Conservation (phyloP, 495 filamentous ascomycete species). For the Penicillium lagena region DNA sequence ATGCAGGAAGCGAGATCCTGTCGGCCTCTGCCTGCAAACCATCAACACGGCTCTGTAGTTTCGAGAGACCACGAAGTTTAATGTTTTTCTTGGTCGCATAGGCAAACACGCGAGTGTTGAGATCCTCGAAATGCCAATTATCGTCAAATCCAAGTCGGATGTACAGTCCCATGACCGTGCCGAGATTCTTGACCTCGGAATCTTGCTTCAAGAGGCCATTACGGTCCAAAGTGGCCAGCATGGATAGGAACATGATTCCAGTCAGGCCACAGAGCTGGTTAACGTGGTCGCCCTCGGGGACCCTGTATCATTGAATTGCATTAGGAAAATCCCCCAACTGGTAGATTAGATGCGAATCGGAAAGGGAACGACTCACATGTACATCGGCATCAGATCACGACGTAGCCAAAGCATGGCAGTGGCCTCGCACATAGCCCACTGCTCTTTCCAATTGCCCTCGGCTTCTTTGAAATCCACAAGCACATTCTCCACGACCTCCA, state of each 20-base stretch:
- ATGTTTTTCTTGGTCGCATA: slow-evolving; percentile 16
- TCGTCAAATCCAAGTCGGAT: background rate
- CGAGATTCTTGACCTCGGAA: slow-evolving; percentile 27
- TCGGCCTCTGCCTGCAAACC: slow-evolving; percentile 4
- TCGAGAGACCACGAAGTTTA: slow-evolving; percentile 5
- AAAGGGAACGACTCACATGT: slow-evolving; percentile 3
- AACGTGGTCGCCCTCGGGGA: slow-evolving; percentile 17
- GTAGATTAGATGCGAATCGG: background rate
- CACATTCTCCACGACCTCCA: slow-evolving; percentile 35
- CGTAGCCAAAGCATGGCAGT: slow-evolving; percentile 12
- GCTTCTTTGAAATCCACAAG: slow-evolving; percentile 30
- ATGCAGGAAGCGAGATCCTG: slow-evolving; percentile 6
- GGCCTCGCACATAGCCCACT: slow-evolving; percentile 29
- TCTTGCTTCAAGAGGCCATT: slow-evolving; percentile 17
- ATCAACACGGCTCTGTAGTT: slow-evolving; percentile 2
- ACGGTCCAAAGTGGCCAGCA: slow-evolving; percentile 21
- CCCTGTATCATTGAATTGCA: slow-evolving; percentile 2
- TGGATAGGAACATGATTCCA: slow-evolving; percentile 22
- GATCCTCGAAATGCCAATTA: background rate
- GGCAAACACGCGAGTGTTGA: slow-evolving; percentile 3
- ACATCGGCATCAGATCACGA: slow-evolving; percentile 4
- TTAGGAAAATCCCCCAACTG: background rate
- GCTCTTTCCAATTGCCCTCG: slow-evolving; percentile 20
- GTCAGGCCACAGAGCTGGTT: slow-evolving; percentile 8
- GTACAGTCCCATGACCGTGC: slow-evolving; percentile 17